These are phyloP conservation scores for Orbilia quercus DNA, from an alignment of 2,329 filamentous ascomycete species.

Conservation along the genomic window DNA sequence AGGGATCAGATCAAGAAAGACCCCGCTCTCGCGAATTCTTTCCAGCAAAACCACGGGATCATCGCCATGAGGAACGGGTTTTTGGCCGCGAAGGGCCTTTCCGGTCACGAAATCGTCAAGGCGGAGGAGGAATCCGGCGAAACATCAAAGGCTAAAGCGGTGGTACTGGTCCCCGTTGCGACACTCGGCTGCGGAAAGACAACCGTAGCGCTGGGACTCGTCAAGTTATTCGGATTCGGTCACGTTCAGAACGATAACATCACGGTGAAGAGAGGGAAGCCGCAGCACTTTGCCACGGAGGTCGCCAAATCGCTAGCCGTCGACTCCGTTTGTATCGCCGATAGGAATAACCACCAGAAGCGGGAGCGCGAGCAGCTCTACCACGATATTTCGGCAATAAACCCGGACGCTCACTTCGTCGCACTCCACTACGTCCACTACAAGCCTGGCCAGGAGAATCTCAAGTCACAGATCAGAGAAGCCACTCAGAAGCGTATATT, in stretches of 20 bases:
- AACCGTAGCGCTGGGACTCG: constrained; percentile 83
- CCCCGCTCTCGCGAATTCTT: constrained; percentile 74
- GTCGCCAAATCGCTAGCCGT: constrained; percentile 51
- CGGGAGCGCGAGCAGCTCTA: constrained; percentile 91
- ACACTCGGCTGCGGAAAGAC: constrained; percentile 98
- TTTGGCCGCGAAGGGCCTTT: constrained; percentile 81
- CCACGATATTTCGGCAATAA: constrained; percentile 74
- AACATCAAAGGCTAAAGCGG: constrained; percentile 72
- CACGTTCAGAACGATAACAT: constrained; percentile 98
- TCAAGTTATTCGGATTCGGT: constrained; percentile 87
- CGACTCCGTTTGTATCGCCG: constrained; percentile 81
- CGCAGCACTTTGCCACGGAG: constrained; percentile 77
- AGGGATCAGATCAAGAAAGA: constrained; percentile 77
- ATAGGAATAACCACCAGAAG: constrained; percentile 91
- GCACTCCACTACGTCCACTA: constrained; percentile 90
- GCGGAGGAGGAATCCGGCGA: constrained; percentile 74
- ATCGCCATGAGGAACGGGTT: constrained; percentile 91
- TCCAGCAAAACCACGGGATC: constrained; percentile 91
- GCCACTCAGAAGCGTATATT: constrained; percentile 83
- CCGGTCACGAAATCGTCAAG: constrained; percentile 74
- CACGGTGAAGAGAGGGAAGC: constrained; percentile 77
- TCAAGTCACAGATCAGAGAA: constrained; percentile 77
- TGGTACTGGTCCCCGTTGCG: constrained; percentile 80
- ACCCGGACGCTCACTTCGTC: constrained; percentile 77
- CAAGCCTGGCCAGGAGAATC: constrained; percentile 61